Evolutionary conservation across 2,329 filamentous ascomycete species (phyloP), one percentile per base, ranked within the genome.

Genomic region (Sphaerostilbella broomeana): DNA sequence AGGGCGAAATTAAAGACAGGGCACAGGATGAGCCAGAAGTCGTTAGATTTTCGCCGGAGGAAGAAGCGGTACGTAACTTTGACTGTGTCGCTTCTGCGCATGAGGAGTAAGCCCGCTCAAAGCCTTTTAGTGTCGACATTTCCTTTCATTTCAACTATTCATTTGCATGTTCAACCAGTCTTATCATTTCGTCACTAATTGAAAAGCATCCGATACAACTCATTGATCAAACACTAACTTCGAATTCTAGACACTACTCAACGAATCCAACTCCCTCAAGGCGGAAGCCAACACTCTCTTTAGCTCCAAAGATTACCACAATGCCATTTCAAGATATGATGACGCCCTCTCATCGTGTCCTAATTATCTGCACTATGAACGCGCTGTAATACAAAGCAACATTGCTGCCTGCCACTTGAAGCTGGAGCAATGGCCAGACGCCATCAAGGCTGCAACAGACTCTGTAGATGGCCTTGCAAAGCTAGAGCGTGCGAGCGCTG

Each of bases 331-430:
- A 49, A 82, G 76, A 45, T 97, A 97, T 64, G 82, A 88, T 53
- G 77, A 83, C 49, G 89, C 92, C 16, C 70, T 94, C 3, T 72
- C 78, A 10, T 75, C 80, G 6, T 89, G 86, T 53, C 90, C 90
- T 2, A 81, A 78, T 48, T 94, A 94, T 58, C 75, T 94, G 18
- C 80, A 90, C 58, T 95, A 86, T 64, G 87, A 95, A 51, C 72
- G 90, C 46, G 87, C 89, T 18, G 86, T 97, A 8, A 70, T 97
- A 5, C 79, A 82, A 43, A 88, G 84, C 58, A 97, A 97, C 65
- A 82, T 95, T 49, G 77, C 90, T 2, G 90, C 89, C 8, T 95
- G 88, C 57, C 79, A 95, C 52, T 61, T 97, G 39, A 94, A 94
- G 58, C 69, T 94, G 3, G 72, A 80, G 45, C 81, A 90, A 45